Evolutionary conservation across 2,329 filamentous ascomycete species (phyloP), one percentile per base, ranked within the genome.

Genomic region (Botrytis porri): DNA sequence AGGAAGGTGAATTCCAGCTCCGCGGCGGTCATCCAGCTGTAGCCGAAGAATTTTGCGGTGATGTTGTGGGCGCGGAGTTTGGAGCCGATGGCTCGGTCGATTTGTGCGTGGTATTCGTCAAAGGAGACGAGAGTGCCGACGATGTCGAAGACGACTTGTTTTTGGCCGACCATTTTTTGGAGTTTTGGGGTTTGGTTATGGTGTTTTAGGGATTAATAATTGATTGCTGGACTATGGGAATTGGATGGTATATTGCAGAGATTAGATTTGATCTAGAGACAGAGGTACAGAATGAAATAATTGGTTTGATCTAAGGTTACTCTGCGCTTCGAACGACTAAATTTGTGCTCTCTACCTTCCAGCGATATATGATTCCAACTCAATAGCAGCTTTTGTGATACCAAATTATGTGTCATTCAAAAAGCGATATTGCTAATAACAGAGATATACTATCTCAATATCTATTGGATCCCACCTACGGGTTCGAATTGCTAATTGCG

Each of bases 1-100:
- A 87, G 82, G 73, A 84, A 86, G 0, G 84, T 86, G 76, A 85
- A 87, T 73, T 87, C 85, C 16, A 83, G 81, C 77, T 87, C 85
- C 0, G 83, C 80, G 0, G 80, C 81, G 60, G 84, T 84, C 71
- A 85, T 78, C 85, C 84, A 87, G 5, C 81, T 77, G 75, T 82
- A 85, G 32, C 83, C 84, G 12, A 87, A 82, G 25, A 84, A 80
- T 32, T 80, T 81, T 0, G 84, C 79, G 12, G 82, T 82, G 75
- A 87, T 81, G 71, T 79, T 80, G 61, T 84, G 75, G 7, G 79
- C 75, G 20, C 77, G 77, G 0, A 87, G 82, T 14, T 80, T 79
- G 6, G 81, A 73, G 59, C 85, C 85, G 7, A 86, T 81, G n/a
- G 81, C 81, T 4, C 76, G 70, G 5, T 84, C 82, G 54, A 87